Conservation (phyloP, 805 yeast genomes). For the Metschnikowia anglica region DNA sequence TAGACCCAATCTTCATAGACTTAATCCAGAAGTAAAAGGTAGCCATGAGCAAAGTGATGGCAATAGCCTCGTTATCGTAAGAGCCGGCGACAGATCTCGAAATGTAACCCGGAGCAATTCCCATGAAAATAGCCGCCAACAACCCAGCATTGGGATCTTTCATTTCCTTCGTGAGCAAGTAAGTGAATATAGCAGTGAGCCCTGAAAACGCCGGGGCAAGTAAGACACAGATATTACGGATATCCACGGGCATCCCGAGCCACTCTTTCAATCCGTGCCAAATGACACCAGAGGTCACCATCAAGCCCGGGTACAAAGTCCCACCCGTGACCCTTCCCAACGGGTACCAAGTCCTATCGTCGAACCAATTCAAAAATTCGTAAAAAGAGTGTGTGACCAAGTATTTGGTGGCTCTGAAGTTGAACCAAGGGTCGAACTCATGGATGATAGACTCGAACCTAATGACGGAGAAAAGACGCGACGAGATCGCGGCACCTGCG, state of each 20-base stretch:
- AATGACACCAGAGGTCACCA: slow-evolving; percentile 94
- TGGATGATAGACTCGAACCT: slow-evolving; percentile 95
- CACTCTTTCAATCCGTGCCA: slow-evolving; percentile 66
- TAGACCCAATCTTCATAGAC: slow-evolving; percentile 86
- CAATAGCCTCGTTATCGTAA: slow-evolving; percentile 98
- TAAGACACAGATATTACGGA: slow-evolving; percentile 92
- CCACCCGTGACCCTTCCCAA: slow-evolving; percentile 99
- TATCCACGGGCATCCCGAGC: slow-evolving; percentile 82
- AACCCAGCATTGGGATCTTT: slow-evolving; percentile 88
- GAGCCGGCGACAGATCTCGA: slow-evolving; percentile 98
- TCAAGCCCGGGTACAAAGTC: slow-evolving; percentile 94
- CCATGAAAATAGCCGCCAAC: slow-evolving; percentile 90
- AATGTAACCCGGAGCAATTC: slow-evolving; percentile 97
- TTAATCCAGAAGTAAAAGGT: slow-evolving; percentile 96
- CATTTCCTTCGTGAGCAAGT: slow-evolving; percentile 83
- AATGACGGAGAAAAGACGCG: slow-evolving; percentile 93
- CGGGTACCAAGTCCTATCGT: slow-evolving; percentile 98
- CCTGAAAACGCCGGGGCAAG: slow-evolving; percentile 97
- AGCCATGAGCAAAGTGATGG: slow-evolving; percentile 91
- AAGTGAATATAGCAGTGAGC: slow-evolving; percentile 86
- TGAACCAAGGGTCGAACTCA: slow-evolving; percentile 97
- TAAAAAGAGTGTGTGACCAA: slow-evolving; percentile 80
- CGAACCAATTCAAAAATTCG: slow-evolving; percentile 97
- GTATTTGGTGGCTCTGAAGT: slow-evolving; percentile 93
- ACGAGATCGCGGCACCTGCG: slow-evolving; percentile 88